Evolutionary conservation across 352 stramenopile genomes (phyloP).

Genomic region (Phytophthora citricola): DNA sequence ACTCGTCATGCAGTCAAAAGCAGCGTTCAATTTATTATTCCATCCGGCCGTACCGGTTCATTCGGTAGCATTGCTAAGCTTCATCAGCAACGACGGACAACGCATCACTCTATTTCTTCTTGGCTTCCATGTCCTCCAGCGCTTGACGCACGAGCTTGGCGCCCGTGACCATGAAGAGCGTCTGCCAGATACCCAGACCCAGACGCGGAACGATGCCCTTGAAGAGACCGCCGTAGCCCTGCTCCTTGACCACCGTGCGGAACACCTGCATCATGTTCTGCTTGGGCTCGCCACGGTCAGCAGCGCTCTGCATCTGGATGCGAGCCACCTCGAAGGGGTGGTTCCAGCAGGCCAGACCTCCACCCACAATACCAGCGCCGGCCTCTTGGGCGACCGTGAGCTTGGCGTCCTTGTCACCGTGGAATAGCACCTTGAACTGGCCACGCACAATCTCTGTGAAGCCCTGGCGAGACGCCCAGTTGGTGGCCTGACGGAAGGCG

Average conservation of each 20-base stretch:
- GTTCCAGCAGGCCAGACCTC: slow-evolving; percentile 91
- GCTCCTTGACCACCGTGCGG: slow-evolving; percentile 84
- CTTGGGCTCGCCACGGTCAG: slow-evolving; percentile 88
- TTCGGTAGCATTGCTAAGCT: slow-evolving; percentile 6
- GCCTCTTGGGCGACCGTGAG: slow-evolving; percentile 90
- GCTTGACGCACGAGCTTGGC: slow-evolving; percentile 91
- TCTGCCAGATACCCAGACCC: slow-evolving; percentile 91
- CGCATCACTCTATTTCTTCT: slow-evolving; percentile 40
- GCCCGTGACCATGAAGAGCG: slow-evolving; percentile 93
- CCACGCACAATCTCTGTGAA: slow-evolving; percentile 91
- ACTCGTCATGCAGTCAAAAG: neutral
- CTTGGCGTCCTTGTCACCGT: slow-evolving; percentile 87
- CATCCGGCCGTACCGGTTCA: slow-evolving; percentile 21
- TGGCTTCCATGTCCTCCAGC: slow-evolving; percentile 64
- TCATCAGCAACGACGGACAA: slow-evolving; percentile 7
- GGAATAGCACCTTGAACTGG: slow-evolving; percentile 86
- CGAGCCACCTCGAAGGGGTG: slow-evolving; percentile 92
- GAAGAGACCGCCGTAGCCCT: slow-evolving; percentile 86
- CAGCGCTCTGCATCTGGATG: slow-evolving; percentile 93
- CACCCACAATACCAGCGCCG: slow-evolving; percentile 85
- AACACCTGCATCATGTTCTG: slow-evolving; percentile 93
- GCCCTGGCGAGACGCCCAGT: slow-evolving; percentile 91
- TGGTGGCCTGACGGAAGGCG: slow-evolving; percentile 91
- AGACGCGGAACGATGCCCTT: slow-evolving; percentile 92
- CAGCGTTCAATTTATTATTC: slow-evolving; percentile 27